A percentile compares a stretch with the other conserved stretches of the same genome.
These are phyloP conservation scores for Xylaria intraflava DNA, from an alignment of 495 filamentous ascomycete genomes.

Conservation along the genomic window DNA sequence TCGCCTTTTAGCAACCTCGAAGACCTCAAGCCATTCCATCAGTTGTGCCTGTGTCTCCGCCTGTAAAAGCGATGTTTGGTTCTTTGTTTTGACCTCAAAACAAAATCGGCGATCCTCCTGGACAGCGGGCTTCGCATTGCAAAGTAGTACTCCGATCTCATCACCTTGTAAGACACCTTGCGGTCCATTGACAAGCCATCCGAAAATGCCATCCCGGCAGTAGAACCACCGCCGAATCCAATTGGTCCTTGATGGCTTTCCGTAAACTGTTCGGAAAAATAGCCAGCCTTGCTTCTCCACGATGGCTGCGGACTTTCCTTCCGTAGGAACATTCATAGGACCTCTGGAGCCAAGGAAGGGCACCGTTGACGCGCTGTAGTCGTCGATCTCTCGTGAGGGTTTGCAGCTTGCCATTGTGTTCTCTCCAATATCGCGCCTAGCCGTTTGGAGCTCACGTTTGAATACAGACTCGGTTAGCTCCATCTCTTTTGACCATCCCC, in stretches of 20 bases:
- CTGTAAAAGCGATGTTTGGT: conserved; percentile 80
- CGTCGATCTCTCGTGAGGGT: conserved; percentile 86
- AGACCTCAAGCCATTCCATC: conserved; percentile 84
- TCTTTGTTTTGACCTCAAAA: conserved; percentile 98
- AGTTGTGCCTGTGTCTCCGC: conserved; percentile 87
- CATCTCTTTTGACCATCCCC: conserved; percentile 90
- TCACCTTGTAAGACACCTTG: conserved; percentile 93
- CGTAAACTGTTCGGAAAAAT: conserved; percentile 71
- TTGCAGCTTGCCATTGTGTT: conserved; percentile 59
- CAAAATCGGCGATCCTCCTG: conserved; percentile 93
- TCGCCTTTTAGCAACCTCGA: conserved; percentile 87
- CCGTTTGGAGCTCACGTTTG: conserved; percentile 66
- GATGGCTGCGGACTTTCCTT: conserved; percentile 38
- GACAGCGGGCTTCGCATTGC: conserved; percentile 81
- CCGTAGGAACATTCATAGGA: conserved; percentile 48
- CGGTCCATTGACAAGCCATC: conserved; percentile 82
- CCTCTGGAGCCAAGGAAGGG: conserved; percentile 72
- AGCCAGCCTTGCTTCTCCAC: conserved; percentile 93
- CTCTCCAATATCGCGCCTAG: conserved; percentile 79
- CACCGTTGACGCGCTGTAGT: conserved; percentile 81
- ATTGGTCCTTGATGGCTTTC: conserved; percentile 77
- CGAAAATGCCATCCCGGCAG: conserved; percentile 90
- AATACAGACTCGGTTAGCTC: conserved; percentile 74
- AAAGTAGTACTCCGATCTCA: conserved; percentile 89
- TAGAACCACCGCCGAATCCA: conserved; percentile 96